Conservation (phyloP, 2,329 filamentous ascomycete genomes). For the Paecilomyces variotii region DNA sequence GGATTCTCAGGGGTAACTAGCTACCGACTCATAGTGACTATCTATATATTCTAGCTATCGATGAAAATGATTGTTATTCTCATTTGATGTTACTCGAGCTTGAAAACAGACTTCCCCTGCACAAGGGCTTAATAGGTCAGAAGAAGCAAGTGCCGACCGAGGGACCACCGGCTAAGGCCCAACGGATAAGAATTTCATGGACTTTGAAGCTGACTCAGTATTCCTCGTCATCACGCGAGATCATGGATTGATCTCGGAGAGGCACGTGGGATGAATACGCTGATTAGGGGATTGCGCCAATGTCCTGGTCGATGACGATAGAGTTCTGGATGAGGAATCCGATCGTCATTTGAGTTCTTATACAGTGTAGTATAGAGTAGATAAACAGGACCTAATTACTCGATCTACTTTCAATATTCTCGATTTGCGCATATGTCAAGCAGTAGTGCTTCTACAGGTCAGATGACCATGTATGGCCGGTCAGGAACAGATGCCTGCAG, state of each 20-base stretch:
- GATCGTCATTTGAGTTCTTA: neutral
- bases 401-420: too few relatives aligned
- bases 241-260: neutral
- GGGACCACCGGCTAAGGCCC: too few relatives aligned
- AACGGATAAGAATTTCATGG: neutral
- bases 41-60: too few relatives aligned
- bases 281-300: neutral
- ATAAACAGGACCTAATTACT: neutral
- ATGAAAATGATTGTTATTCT: too few relatives aligned
- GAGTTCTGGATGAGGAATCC: neutral
- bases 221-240: neutral
- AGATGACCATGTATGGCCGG: neutral
- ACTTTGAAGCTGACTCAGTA: neutral
- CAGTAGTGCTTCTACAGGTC: neutral
- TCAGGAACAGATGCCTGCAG: neutral
- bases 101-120: too few relatives aligned
- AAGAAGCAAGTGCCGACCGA: too few relatives aligned
- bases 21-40: too few relatives aligned
- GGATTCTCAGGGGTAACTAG: too few relatives aligned
- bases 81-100: too few relatives aligned
- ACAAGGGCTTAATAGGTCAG: too few relatives aligned
- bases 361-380: neutral
- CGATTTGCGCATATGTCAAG: neutral
- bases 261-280: neutral
- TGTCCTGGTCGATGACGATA: neutral